These are phyloP conservation scores for Sphaerobolus stellatus DNA, from an alignment of 1,284 basidiomycete genomes.

Conservation along the genomic window DNA sequence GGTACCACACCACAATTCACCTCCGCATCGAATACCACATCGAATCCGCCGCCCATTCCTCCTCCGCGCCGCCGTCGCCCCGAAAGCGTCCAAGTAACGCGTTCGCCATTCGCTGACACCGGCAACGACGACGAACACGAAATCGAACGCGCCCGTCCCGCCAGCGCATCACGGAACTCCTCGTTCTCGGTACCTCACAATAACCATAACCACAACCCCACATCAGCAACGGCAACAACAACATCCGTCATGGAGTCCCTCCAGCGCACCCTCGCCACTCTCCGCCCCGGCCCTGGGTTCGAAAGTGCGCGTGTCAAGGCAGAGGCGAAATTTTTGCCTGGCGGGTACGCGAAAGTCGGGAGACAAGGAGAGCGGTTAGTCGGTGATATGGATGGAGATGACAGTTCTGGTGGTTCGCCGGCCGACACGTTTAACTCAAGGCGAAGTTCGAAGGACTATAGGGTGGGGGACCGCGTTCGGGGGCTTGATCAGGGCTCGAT, in stretches of 20 bases:
- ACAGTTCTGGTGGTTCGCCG: neutral
- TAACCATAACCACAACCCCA: neutral
- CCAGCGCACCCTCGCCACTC: constrained; percentile 7
- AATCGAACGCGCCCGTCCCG: neutral
- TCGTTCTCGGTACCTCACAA: neutral
- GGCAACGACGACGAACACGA: neutral
- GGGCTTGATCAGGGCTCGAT: constrained; percentile 13
- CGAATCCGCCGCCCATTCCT: constrained; percentile 36
- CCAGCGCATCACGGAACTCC: neutral
- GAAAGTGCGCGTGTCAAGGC: constrained; percentile 13
- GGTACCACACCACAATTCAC: no score
- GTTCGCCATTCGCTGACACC: neutral
- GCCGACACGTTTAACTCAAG: no score
- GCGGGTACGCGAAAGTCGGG: constrained; percentile 20
- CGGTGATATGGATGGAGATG: constrained; percentile 20
- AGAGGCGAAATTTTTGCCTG: constrained; percentile 12
- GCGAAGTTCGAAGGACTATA: neutral
- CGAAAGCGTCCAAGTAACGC: constrained; percentile 57
- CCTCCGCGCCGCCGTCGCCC: constrained; percentile 51
- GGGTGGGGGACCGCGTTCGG: neutral
- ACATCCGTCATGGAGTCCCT: constrained; percentile 2
- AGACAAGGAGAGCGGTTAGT: constrained; percentile 31
- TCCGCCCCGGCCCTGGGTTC: constrained; percentile 12
- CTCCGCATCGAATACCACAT: neutral
- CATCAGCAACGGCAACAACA: neutral